A percentile compares a stretch with the other conserved stretches of the same genome.
phyloP scores from a whole-genome alignment of 306 rosid genomes.

The Corylus avellana region DNA sequence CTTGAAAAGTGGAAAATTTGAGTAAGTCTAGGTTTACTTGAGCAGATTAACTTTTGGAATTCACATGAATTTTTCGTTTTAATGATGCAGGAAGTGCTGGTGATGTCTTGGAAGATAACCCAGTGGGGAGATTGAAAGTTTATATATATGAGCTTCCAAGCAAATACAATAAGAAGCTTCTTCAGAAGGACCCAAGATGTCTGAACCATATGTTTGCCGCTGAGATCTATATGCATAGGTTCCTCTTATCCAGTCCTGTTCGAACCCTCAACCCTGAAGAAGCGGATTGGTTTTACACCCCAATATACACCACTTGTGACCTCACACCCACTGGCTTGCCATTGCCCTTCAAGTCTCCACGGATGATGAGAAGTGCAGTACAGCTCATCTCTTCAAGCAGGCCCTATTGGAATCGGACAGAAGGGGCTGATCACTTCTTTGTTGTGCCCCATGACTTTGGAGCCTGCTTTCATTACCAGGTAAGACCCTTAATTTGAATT shows the following conservation, averaged over 20 bases:
- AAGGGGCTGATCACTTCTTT: conserved; percentile 98
- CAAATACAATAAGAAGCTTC: conserved; percentile 95
- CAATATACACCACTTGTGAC: conserved; percentile 93
- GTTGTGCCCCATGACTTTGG: conserved; percentile 97
- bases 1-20: background rate
- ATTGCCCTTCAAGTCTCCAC: conserved; percentile 91
- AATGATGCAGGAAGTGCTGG: conserved; percentile 91
- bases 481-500: conserved; percentile 27
- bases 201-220: conserved; percentile 98
- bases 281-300: conserved; percentile 99
- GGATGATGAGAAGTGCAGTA: conserved; percentile 99
- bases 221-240: conserved; percentile 95
- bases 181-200: conserved; percentile 95
- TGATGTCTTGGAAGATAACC: conserved; percentile 95
- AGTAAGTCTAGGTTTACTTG: background rate
- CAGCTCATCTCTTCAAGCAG: conserved; percentile 95
- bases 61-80: conserved; percentile 20
- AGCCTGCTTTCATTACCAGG: conserved; percentile 97
- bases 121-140: conserved; percentile 96
- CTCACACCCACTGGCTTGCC: conserved; percentile 97
- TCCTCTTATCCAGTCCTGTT: conserved; percentile 90
- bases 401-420: conserved; percentile 96
- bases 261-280: conserved; percentile 97
- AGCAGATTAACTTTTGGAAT: background rate
- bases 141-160: conserved; percentile 98